Percentiles rank a stretch among this genome's conserved stretches.
These are phyloP conservation scores for Mortierella antarctica DNA, from an alignment of 192 early-diverging fungal species.

Conservation along the genomic window DNA sequence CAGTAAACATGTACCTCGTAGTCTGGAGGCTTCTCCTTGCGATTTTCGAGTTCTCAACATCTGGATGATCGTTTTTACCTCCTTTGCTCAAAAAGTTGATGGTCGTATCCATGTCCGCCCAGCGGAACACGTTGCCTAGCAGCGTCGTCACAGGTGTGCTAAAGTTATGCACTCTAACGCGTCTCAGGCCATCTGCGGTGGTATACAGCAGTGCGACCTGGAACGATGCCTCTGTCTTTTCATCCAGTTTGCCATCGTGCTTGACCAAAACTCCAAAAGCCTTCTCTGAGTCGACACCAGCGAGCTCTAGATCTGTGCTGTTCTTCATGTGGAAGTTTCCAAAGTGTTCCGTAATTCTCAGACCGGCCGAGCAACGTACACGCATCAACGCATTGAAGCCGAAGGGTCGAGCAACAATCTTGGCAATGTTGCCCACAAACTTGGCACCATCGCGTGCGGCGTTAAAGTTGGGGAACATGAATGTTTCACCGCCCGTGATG, in stretches of 20 bases:
- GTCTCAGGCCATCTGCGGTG: constrained; percentile 84
- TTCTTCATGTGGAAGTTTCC: constrained; percentile 97
- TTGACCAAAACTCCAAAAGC: constrained; percentile 84
- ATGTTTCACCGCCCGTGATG: constrained; percentile 89
- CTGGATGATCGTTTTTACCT: constrained; percentile 50
- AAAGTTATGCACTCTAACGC: constrained; percentile 94
- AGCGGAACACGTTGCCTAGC: constrained; percentile 87
- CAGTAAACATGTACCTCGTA: neutral
- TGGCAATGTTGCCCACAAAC: constrained; percentile 79
- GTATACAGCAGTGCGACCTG: constrained; percentile 97
- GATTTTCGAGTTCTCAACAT: neutral
- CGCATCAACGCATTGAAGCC: constrained; percentile 91
- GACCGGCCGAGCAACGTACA: constrained; percentile 90
- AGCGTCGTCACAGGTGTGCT: constrained; percentile 78
- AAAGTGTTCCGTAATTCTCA: constrained; percentile 86
- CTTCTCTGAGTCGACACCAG: constrained; percentile 87
- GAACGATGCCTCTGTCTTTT: constrained; percentile 83
- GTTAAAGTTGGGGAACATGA: constrained; percentile 88
- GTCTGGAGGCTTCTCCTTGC: neutral
- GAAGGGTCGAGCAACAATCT: constrained; percentile 78
- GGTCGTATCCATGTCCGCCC: constrained; percentile 92
- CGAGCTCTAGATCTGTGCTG: constrained; percentile 91
- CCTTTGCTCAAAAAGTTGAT: constrained; percentile 87
- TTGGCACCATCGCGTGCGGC: constrained; percentile 73
- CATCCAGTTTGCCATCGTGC: constrained; percentile 92